Percentiles rank a stretch among this genome's conserved stretches.
phyloP scores from a whole-genome alignment of 2,329 filamentous ascomycete species.

The Colletotrichum simmondsii region DNA sequence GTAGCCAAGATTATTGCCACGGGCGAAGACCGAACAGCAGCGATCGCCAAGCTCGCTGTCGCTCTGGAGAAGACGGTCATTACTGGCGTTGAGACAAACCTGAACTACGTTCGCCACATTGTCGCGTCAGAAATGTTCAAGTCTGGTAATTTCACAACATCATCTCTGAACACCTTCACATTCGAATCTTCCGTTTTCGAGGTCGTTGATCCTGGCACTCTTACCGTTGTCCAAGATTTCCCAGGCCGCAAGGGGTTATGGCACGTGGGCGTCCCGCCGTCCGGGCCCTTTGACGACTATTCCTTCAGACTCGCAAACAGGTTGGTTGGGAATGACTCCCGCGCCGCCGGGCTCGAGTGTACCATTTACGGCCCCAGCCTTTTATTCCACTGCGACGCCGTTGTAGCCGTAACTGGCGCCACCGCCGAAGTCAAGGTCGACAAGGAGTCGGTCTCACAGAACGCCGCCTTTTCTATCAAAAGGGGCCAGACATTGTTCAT shows the following conservation, averaged over 20 bases:
- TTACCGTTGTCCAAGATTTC: slow-evolving; percentile 53
- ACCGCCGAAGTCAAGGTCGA: slow-evolving; percentile 41
- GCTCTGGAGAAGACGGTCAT: slow-evolving; percentile 64
- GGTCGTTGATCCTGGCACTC: slow-evolving; percentile 46
- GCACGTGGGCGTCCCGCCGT: slow-evolving; percentile 51
- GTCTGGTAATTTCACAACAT: slow-evolving; percentile 45
- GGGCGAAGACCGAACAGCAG: slow-evolving; percentile 67
- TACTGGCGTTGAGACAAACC: slow-evolving; percentile 47
- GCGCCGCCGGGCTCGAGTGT: slow-evolving; percentile 47
- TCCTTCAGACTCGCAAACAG: slow-evolving; percentile 48
- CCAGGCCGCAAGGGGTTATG: slow-evolving; percentile 51
- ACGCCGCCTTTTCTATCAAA: slow-evolving; percentile 38
- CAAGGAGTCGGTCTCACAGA: slow-evolving; percentile 32
- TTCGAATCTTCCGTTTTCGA: slow-evolving; percentile 45
- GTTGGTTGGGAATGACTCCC: slow-evolving; percentile 44
- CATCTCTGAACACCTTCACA: slow-evolving; percentile 44
- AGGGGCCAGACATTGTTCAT: slow-evolving; percentile 42
- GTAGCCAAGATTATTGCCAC: slow-evolving; percentile 80
- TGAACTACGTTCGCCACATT: slow-evolving; percentile 46
- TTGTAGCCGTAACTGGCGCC: slow-evolving; percentile 48
- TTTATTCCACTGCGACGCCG: slow-evolving; percentile 44
- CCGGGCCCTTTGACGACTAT: slow-evolving; percentile 53
- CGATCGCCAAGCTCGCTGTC: slow-evolving; percentile 70
- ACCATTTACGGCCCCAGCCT: slow-evolving; percentile 47
- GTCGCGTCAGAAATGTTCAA: slow-evolving; percentile 41